Base-by-base conservation (phyloP, 2,329 filamentous ascomycete genomes). In the Septoria petroselini region DNA sequence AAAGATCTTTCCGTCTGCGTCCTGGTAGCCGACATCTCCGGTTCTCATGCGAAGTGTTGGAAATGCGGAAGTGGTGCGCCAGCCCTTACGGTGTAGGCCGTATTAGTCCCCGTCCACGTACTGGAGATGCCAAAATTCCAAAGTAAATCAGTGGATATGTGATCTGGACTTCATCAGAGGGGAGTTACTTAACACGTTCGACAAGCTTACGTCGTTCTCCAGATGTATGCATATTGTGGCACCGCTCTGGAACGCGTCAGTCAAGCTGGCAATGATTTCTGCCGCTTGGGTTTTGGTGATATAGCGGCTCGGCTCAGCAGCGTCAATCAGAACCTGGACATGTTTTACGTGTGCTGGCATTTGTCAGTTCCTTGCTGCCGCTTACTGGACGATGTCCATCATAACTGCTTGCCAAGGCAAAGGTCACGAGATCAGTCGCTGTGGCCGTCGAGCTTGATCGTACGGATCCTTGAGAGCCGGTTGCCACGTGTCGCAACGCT, bases 11-110 rank as follows among this genome's bases (percentile, higher is more conserved):
- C 59, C 58, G 31, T 58, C 49, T 14, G 25, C 15, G 23, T 47
- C n/a, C 33, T 63, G 39, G 41, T 60, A 58, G 3, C 60, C 61
- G 14, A 70, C 23, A 53, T 80, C 76, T 8, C 93, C 93, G 0
- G 93, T 97, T 71, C 88, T 91, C 42, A 46, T 17, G 14, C 42
- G 71, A 73, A 4, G 75, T 70, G 17, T 71, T 63, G 7, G 73
- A 73, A 27, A 72, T 61, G 4, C 62, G 49, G 38, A 78, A 61
- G 52, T 76, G 68, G 54, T 78, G 74, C 11, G 69, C 66, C n/a
- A 79, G 62, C 76, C 21, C 70, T 57, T 8, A 66, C 62, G 25
- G 72, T 75, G 54, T 73, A 77, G 11, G 69, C 67, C 3, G 73
- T 70, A 57, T 79, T 79, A 9, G 73, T 70, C 14, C 75, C 76